Percentiles rank a stretch among this genome's conserved stretches.
These are phyloP conservation scores for Lachancea kluyveri DNA, from an alignment of 805 yeast genomes.

Conservation along the genomic window DNA sequence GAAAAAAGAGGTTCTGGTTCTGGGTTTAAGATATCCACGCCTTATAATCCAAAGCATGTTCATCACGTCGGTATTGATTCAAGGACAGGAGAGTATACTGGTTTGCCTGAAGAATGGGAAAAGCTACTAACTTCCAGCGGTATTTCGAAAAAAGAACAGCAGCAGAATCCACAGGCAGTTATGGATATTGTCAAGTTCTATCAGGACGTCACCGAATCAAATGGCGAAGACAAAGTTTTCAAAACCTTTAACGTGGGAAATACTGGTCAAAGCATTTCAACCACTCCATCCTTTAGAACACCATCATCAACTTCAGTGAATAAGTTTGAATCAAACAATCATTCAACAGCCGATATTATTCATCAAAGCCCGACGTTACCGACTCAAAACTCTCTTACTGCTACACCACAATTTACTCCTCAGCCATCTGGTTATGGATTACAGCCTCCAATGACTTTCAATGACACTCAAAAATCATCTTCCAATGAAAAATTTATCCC, in stretches of 20 bases:
- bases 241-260: conserved; percentile 32
- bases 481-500: conserved; percentile 46
- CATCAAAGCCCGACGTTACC: conserved; percentile 2
- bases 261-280: conserved; percentile 20
- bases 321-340: conserved; percentile 10
- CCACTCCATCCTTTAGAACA: conserved; percentile 32
- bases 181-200: conserved; percentile 86
- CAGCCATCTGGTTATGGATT: conserved; percentile 15
- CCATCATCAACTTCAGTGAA: conserved; percentile 21
- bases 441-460: conserved; percentile 19
- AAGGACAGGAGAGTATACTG: conserved; percentile 80
- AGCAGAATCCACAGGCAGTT: conserved; percentile 89
- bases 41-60: conserved; percentile 83
- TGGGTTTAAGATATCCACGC: conserved; percentile 67
- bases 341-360: background rate
- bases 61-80: conserved; percentile 91
- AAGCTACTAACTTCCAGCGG: conserved; percentile 76
- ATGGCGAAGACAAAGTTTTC: conserved; percentile 36
- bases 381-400: conserved; percentile 1
- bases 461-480: conserved; percentile 19
- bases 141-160: conserved; percentile 80
- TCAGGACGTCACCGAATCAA: conserved; percentile 46
- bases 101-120: conserved; percentile 92
- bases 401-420: conserved; percentile 1
- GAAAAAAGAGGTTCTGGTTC: conserved; percentile 36